These are phyloP conservation scores for Fusarium caatingaense DNA, from an alignment of 2,329 filamentous ascomycete genomes.

Conservation along the genomic window DNA sequence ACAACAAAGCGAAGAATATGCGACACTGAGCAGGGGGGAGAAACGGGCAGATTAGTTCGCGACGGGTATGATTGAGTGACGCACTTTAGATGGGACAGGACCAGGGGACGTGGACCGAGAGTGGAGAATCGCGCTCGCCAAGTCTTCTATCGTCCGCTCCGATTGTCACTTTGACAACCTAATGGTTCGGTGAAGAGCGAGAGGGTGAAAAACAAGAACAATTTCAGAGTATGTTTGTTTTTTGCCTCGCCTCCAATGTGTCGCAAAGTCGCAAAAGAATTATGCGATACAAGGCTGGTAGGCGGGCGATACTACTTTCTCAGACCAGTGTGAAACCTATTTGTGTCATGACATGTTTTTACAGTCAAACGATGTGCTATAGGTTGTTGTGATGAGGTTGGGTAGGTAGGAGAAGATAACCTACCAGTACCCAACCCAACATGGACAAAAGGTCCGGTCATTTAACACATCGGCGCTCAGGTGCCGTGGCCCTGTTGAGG, in stretches of 20 bases:
- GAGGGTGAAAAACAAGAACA: neutral
- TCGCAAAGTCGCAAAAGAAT: neutral
- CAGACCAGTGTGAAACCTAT: constrained; percentile 7
- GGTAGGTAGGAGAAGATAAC: constrained; percentile 16
- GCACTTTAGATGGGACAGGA: constrained; percentile 36
- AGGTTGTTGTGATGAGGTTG: neutral
- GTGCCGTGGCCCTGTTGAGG: constrained; percentile 19
- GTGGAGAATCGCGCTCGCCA: constrained; percentile 18
- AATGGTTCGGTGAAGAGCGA: constrained; percentile 17
- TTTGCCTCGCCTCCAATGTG: too few species aligned
- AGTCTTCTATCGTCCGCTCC: constrained; percentile 27
- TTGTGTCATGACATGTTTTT: constrained; percentile 22
- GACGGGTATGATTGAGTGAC: constrained; percentile 33
- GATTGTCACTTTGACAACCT: constrained; percentile 18
- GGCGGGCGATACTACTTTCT: neutral
- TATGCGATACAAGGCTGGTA: neutral
- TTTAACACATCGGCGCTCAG: constrained; percentile 33
- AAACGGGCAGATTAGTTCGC: constrained; percentile 31
- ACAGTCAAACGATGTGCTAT: neutral
- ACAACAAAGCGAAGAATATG: neutral
- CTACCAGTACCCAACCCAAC: constrained; percentile 8
- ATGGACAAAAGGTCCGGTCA: constrained; percentile 38
- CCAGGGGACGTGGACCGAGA: constrained; percentile 9
- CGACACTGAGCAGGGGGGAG: constrained; percentile 13
- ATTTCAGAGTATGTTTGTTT: neutral